phyloP scores from a whole-genome alignment of 2,329 filamentous ascomycete species.

The Cercospora brassicicola region DNA sequence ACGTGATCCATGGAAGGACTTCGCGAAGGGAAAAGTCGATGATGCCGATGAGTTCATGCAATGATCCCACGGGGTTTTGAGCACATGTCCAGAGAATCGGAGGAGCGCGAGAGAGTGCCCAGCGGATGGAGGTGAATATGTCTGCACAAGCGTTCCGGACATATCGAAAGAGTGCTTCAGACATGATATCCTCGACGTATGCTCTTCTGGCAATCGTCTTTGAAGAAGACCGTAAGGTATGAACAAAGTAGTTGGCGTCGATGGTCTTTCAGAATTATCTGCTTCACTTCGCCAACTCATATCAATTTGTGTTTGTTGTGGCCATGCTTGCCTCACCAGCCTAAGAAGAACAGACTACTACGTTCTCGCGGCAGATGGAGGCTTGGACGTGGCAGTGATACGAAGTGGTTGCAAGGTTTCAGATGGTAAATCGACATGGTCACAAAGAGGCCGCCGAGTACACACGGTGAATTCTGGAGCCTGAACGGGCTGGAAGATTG shows the following conservation, averaged over 20 bases:
- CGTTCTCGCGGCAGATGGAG: not conserved
- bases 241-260: no score
- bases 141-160: not conserved
- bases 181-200: not conserved
- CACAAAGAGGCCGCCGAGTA: not conserved
- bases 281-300: no score
- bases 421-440: not conserved
- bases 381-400: slow-evolving; percentile 1
- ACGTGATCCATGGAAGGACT: not conserved
- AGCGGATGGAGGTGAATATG: not conserved
- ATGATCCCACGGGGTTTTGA: not conserved
- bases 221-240: no score
- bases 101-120: not conserved
- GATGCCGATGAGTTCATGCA: not conserved
- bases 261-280: no score
- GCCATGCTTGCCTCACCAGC: not conserved
- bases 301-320: not conserved
- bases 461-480: not conserved
- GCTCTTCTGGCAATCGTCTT: not conserved
- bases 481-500: not conserved
- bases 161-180: not conserved
- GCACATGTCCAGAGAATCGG: not conserved
- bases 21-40: not conserved
- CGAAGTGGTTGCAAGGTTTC: not conserved
- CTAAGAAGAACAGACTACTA: not conserved